Evolutionary conservation across 2,329 filamentous ascomycete genomes (phyloP), one percentile per base, ranked within the genome.

Genomic region (Ophiostoma fasciatum): DNA sequence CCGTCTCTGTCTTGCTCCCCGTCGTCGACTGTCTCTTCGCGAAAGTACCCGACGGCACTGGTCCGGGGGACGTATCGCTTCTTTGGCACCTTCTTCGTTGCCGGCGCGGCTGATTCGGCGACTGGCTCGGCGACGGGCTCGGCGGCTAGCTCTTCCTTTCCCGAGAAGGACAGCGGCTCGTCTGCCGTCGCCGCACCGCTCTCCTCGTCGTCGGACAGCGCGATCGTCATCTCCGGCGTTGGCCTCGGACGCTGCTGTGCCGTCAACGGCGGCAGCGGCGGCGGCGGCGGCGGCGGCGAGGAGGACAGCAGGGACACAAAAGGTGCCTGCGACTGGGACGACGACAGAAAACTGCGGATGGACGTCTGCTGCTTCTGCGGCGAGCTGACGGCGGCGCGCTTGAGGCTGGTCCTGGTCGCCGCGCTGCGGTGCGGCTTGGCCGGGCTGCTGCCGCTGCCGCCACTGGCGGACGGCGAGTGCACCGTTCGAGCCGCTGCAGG

Each of bases 31-130:
- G 47, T 41, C 14, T 50, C 27, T 30, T 52, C 48, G 8, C 35
- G 40, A 29, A 53, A 49, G 40, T 43, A 54, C 4, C 51, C 51
- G n/a, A 41, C 25, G 5, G 44, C 46, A 28, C 48, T 50, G 4
- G 39, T 45, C 15, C 47, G 41, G 4, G 47, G 45, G 9, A 52
- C 39, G 31, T 48, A 52, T 7, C 51, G 26, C n/a, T 14, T 35
- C 27, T 17, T 26, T 26, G 23, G 5, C 23, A 13, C 11, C 11
- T 9, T 26, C 7, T 7, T 26, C 7, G 23, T 26, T 17, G 26
- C 13, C 27, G 13, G 27, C 27, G 27, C 14, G 7, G n/a, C 7
- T 9, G 17, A 28, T n/a, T n/a, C n/a, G n/a, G n/a, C n/a, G n/a
- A n/a, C n/a, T n/a, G n/a, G n/a, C n/a, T n/a, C n/a, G n/a, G n/a